Base-by-base conservation (phyloP, 2,329 filamentous ascomycete species). In the Alternaria dauci region DNA sequence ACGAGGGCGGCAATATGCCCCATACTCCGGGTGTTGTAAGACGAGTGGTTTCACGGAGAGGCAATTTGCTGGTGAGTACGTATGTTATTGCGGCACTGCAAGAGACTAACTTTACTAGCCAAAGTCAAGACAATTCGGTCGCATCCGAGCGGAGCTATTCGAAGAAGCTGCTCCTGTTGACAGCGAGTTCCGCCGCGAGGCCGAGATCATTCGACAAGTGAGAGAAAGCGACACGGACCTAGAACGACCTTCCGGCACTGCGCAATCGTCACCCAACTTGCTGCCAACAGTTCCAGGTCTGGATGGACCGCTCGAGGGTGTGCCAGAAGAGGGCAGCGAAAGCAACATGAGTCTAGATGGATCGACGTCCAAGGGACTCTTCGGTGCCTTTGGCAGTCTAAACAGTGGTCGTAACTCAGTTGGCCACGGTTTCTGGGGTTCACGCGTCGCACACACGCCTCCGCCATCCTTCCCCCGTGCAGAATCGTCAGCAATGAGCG, bases 121-220 rank as follows among this genome's bases (percentile, higher is more conserved):
- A 12, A 99, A 98, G 83, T 95, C 94, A 0, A 96, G 97, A 80
- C 93, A 91, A 0, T 99, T 99, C 78, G 93, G 94, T 5, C 90
- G 95, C 11, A 97, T 99, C 67, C 89, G 92, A 62, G 95, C 94
- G 8, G 93, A 93, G 4, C 85, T 99, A 0, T 85, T 92, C 58
- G 95, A 99, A 80, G 95, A 99, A 80, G 87, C 88, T 16, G 88
- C 93, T 0, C 95, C 95, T 0, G 84, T 96, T 9, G 95, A 99
- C 71, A 90, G 91, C 42, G 95, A 99, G 78, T 89, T 93, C 58
- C 89, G 91, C 53, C 90, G 93, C 39, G 95, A 99, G 82, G 93
- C 94, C 38, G 94, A 98, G 79, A 95, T 98, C 5, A 93, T 99
- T 64, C 91, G 93, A 52, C 95, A 97, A 79, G 94, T 98, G 28